These are phyloP conservation scores for Phalaenopsis aphrodite DNA, from an alignment of 106 monocot species.

Conservation along the genomic window DNA sequence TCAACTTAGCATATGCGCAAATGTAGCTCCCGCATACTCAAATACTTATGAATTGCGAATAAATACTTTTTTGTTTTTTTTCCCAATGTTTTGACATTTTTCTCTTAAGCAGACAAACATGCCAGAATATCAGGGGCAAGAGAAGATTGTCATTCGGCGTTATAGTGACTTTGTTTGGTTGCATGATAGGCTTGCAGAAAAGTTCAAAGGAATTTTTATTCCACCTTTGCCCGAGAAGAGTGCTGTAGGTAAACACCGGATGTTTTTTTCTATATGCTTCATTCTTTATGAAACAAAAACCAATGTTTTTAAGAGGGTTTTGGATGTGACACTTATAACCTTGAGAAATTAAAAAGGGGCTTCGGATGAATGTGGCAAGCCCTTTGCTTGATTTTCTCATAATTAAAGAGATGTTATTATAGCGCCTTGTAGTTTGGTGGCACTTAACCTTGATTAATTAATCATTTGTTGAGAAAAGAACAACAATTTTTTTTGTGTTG, in stretches of 20 bases:
- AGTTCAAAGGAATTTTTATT: slow-evolving; percentile 92
- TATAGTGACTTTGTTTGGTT: slow-evolving; percentile 74
- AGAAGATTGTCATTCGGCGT: slow-evolving; percentile 72
- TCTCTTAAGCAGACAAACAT: slow-evolving; percentile 52
- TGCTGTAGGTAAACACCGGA: slow-evolving; percentile 66
- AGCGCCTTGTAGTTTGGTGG: background rate
- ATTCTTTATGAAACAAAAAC: background rate
- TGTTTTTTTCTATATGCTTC: background rate
- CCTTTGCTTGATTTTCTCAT: background rate
- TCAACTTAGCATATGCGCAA: background rate
- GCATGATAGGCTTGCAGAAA: slow-evolving; percentile 55
- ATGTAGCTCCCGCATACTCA: background rate
- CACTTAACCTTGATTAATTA: background rate
- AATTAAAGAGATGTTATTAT: background rate
- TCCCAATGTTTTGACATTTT: background rate
- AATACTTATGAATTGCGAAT: background rate
- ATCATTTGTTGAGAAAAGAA: background rate
- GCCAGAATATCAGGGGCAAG: slow-evolving; percentile 59
- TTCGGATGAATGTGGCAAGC: background rate
- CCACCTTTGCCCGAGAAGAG: slow-evolving; percentile 98
- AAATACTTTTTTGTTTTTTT: background rate
- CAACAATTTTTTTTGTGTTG: background rate
- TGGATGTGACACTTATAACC: background rate
- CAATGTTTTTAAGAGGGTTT: background rate
- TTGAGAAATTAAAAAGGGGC: background rate